Evolutionary conservation across 106 monocot genomes (phyloP).

Genomic region (Chionographis japonica): DNA sequence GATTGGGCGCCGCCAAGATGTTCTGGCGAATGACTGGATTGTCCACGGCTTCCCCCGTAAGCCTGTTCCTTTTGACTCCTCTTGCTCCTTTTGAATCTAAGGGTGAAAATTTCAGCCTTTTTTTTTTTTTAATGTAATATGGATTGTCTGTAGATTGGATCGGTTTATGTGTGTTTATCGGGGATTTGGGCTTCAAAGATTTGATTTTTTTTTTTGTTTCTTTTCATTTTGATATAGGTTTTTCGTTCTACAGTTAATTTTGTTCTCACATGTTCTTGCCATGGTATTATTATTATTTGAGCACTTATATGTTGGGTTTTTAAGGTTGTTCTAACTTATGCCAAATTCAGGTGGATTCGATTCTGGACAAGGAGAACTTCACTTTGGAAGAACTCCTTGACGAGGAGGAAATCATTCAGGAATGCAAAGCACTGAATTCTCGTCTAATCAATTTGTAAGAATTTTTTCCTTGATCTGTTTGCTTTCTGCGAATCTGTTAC

Average conservation of each 20-base stretch:
- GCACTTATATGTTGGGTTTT: too few species aligned
- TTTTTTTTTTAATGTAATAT: too few species aligned
- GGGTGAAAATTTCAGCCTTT: too few species aligned
- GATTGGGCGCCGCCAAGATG: slow-evolving; percentile 31
- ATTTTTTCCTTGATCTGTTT: background rate
- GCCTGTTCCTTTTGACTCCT: background rate
- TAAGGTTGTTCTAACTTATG: background rate
- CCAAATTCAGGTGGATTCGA: slow-evolving; percentile 37
- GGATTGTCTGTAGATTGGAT: too few species aligned
- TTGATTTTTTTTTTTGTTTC: too few species aligned
- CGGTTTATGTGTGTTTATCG: too few species aligned
- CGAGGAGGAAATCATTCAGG: slow-evolving; percentile 56
- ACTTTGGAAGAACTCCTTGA: slow-evolving; percentile 48
- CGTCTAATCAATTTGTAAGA: slow-evolving; percentile 47
- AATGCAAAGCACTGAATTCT: slow-evolving; percentile 45
- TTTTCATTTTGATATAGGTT: too few species aligned
- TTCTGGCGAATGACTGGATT: slow-evolving; percentile 73
- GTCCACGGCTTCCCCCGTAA: slow-evolving; percentile 57
- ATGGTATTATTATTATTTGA: too few species aligned
- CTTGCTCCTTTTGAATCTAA: background rate
- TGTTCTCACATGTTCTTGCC: too few species aligned
- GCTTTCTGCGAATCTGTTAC: too few species aligned
- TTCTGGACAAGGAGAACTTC: slow-evolving; percentile 44
- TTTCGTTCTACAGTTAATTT: too few species aligned
- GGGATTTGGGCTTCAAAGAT: too few species aligned